Evolutionary conservation across 768 basidiomycete species (phyloP), one percentile per base, ranked within the genome.

Genomic region (Rhodosporidiobolus sp.): DNA sequence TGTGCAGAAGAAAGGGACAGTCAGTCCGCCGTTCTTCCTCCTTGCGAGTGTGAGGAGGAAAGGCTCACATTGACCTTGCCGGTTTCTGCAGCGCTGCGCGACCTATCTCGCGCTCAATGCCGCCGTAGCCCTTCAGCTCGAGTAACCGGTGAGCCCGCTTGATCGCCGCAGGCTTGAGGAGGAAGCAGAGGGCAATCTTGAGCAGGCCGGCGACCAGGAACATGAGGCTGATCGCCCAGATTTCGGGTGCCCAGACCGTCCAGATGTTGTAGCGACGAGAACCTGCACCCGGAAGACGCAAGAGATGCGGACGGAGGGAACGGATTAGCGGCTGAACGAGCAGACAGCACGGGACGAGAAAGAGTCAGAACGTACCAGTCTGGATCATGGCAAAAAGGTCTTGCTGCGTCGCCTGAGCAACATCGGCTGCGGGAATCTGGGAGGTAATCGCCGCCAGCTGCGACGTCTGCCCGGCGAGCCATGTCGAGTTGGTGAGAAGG

Each of bases 401-500:
- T 11, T 34, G 49, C 2, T 32, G 65, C 0, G 24, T 5, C 2
- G 65, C 46, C 1, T n/a, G 19, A 3, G 12, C 20, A 2, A 56
- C 14, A 28, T 64, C 63, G 17, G 35, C 19, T 1, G 17, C 14
- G 1, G 63, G 55, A 30, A 49, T 56, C 46, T 65, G 63, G 9
- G 54, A 34, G 9, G 54, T 55, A 2, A 55, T 22, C 16, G 55
- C 22, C 6, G 24, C 17, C 46, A 65, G 65, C 26, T 45, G 26
- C 5, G 3, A 12, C 7, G 57, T 26, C 6, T 56, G 24, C 1
- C 4, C 3, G 3, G 56, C 14, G 55, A 65, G 65, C 55, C 32
- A 65, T 2, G 65, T 65, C 46, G 55, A 19, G 46, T 65, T 65
- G 22, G 32, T 58, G 14, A 65, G 48, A 45, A 65, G 30, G 6